These are phyloP conservation scores for Lagerstroemia speciosa DNA, from an alignment of 345 rosid species.

Conservation along the genomic window DNA sequence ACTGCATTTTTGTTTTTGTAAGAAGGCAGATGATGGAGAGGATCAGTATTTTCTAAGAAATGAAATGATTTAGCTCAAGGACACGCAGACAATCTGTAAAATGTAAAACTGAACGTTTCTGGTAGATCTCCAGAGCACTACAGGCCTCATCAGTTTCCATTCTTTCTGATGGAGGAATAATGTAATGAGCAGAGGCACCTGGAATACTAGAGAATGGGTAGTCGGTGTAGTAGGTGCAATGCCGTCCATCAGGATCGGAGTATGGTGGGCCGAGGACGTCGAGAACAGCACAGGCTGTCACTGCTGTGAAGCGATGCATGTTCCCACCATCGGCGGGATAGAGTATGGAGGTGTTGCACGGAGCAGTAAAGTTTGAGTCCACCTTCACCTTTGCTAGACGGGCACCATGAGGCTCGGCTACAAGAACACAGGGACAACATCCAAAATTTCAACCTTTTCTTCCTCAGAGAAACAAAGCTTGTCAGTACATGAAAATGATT, in stretches of 20 bases:
- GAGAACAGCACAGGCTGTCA: slow-evolving; percentile 79
- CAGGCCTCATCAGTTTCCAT: no score
- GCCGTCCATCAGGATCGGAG: slow-evolving; percentile 61
- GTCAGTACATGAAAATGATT: no score
- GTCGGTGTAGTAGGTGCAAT: slow-evolving; percentile 63
- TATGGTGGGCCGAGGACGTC: slow-evolving; percentile 99
- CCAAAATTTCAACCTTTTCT: not conserved
- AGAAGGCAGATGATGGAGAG: not conserved
- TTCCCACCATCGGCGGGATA: slow-evolving; percentile 94
- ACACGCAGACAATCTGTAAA: no score
- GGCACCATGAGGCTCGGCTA: slow-evolving; percentile 38
- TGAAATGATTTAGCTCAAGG: not conserved
- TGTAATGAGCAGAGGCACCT: slow-evolving; percentile 28
- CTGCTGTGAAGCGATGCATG: slow-evolving; percentile 87
- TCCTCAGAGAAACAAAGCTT: no score
- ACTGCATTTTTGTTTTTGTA: slow-evolving; percentile 16
- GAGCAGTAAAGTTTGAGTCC: slow-evolving; percentile 55
- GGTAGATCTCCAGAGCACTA: no score
- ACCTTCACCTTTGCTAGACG: slow-evolving; percentile 71
- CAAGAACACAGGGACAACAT: slow-evolving; percentile 7
- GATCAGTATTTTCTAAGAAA: not conserved
- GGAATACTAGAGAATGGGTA: slow-evolving; percentile 38
- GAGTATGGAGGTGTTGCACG: slow-evolving; percentile 70
- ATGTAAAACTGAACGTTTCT: no score
- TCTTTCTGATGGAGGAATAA: not conserved